Base-by-base conservation (phyloP, 176 grass and related monocot species). In the Ensete ventricosum region DNA sequence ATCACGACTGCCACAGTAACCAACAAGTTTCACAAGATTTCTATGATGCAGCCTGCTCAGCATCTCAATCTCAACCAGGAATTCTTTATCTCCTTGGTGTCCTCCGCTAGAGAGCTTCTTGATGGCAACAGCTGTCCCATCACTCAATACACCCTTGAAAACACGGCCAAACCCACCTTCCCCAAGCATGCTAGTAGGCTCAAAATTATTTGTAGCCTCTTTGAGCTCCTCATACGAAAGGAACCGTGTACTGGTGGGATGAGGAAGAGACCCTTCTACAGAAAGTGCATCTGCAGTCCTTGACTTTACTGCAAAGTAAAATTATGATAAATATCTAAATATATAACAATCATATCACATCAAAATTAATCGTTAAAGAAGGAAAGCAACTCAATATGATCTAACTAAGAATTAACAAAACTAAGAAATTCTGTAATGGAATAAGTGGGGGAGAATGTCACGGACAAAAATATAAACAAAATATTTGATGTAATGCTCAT, bases 111-210 rank as follows among this genome's bases (percentile, higher is more conserved):
- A 91, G 77, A 99, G 96, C 73, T 91, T 94, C 84, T 99, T 99
- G 75, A 99, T 95, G 69, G 96, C 96, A 48, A 99, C 96, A 81
- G 96, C 86, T 26, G 88, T 91, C n/a, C 96, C 88, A 68, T 99
- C 96, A 72, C 81, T 83, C 58, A 99, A 79, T 79, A 89, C 29
- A 9, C 96, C 96, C 62, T 99, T 99, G 76, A 69, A 99, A 55
- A 99, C 96, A 73, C 84, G 96, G 10, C 96, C 96, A 82, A 99
- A 99, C 58, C 96, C 96, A 82, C 96, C 96, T 84, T 91, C 96
- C 54, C 96, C 96, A 76, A 99, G 86, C 71, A 99, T 75, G 81
- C 73, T 84, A 72, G 91, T 82, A 76, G 76, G 12, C 68, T 99
- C 88, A 78, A 99, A 99, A 73, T 94, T 91, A 79, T 99, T 87